Base-by-base conservation (phyloP, 2,329 filamentous ascomycete genomes). In the Botrytis tulipae region DNA sequence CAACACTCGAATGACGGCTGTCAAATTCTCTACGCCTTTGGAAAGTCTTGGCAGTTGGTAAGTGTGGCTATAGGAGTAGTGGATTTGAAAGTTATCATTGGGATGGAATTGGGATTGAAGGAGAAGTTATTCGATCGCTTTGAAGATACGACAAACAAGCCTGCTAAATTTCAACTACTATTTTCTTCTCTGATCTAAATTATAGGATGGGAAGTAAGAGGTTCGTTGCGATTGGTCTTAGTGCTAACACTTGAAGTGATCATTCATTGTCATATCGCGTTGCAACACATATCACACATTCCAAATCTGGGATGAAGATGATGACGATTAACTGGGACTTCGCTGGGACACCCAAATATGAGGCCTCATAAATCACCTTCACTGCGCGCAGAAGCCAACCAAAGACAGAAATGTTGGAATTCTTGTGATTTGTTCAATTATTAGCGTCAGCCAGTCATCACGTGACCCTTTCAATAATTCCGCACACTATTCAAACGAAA, bases 321-420 rank as follows among this genome's bases (percentile, higher is more conserved):
- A 10, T 51, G 25, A 14, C 10, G 10, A 1, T 16, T 6, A n/a
- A n/a, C 4, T 16, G 48, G 14, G 5, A 51, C 10, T n/a, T 16
- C 48, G 14, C 48, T n/a, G 1, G 0, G 0, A 5, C n/a, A 16
- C 1, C 5, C 5, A 14, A 4, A n/a, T n/a, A 16, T 51, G 25
- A n/a, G 5, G 25, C 25, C 48, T 51, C 25, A 4, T 3, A 7
- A 25, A 51, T 14, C 25, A n/a, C 10, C 10, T 14, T 51, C 0
- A 14, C 25, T 12, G 12, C 25, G 4, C 1, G 0, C 4, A 6
- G 5, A n/a, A 51, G 4, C 14, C 5, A 51, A 51, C 48, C 48
- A 51, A n/a, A 16, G 48, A 51, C 4, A 51, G 12, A 16, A n/a
- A 51, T 14, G 25, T 5, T n/a, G 6, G 25, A 51, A n/a, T 51